Base-by-base conservation (phyloP, 2,329 filamentous ascomycete genomes). In the Drechslerella stenobrocha region DNA sequence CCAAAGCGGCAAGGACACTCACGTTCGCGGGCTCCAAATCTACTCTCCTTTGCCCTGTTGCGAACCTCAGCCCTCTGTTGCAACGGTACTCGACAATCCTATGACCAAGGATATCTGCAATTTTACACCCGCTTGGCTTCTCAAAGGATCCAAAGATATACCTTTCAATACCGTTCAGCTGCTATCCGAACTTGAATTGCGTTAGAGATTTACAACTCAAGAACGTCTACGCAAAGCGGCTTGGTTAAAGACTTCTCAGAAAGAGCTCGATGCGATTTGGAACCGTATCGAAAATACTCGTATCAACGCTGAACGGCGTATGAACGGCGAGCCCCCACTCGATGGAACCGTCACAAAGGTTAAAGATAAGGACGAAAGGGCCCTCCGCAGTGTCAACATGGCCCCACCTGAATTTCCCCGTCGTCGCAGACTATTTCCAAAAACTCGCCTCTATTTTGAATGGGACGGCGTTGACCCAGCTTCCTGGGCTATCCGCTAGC, bases 1-100 rank as follows among this genome's bases (percentile, higher is more conserved):
- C 76, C 93, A 98, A 78, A 98, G 98, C 76, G 93, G 93, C 70
- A 98, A 98, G 76, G 93, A 98, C 76, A 98, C 93, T n/a, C 93
- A 98, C 79, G 82, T 98, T 22, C 83, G 93, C 13, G 92, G 90
- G 1, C 83, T 98, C 76, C 95, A 96, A 78, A 87, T 97, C 7
- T 98, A 86, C 52, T 60, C 55, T 5, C 67, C 67, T 37, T 34
- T 67, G 2, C 35, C 48, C 22, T 67, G 51, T 22, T 51, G 60
- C 26, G 63, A 67, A 24, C 51, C 63, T 11, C 55, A 55, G n/a
- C 34, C 50, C 4, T 28, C 15, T 6, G 11, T 51, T 28, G 2
- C 22, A 20, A 26, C 46, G 4, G 32, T n/a, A 15, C 48, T 67
- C 7, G 50, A 59, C 9, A 40, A 67, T 22, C 37, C 50, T 3